These are phyloP conservation scores for Penicillium verhagenii DNA, from an alignment of 495 filamentous ascomycete species.

Conservation along the genomic window DNA sequence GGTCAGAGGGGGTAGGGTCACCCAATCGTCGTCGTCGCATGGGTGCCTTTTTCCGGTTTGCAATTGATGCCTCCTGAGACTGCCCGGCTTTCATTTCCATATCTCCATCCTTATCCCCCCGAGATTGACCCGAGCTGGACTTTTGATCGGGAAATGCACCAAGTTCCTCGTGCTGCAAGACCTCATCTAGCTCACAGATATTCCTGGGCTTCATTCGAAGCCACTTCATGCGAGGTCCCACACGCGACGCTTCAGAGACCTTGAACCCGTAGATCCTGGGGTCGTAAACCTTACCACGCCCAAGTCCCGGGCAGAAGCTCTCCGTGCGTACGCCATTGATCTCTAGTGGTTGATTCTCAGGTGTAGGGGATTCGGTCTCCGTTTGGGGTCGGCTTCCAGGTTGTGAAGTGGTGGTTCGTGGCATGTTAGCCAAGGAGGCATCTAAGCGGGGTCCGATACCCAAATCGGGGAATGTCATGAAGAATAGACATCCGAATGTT, in stretches of 20 bases:
- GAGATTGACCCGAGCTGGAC: slow-evolving; percentile 27
- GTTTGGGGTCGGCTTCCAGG: slow-evolving; percentile 17
- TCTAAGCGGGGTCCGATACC: slow-evolving; percentile 58
- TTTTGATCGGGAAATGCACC: not conserved
- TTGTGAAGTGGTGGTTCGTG: slow-evolving; percentile 32
- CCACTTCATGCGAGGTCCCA: slow-evolving; percentile 96
- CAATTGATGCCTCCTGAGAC: slow-evolving; percentile 39
- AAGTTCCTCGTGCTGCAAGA: slow-evolving; percentile 11
- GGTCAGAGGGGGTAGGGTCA: slow-evolving; percentile 24
- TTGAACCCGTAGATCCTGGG: slow-evolving; percentile 95
- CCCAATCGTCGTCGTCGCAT: slow-evolving; percentile 45
- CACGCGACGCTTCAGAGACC: slow-evolving; percentile 81
- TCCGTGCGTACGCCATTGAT: slow-evolving; percentile 82
- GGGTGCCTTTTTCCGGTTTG: slow-evolving; percentile 51
- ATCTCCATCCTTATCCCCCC: slow-evolving; percentile 55
- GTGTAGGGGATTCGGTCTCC: slow-evolving; percentile 28
- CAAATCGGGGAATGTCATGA: slow-evolving; percentile 96
- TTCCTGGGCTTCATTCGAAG: slow-evolving; percentile 79
- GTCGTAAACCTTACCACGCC: slow-evolving; percentile 81
- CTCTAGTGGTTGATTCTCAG: slow-evolving; percentile 49
- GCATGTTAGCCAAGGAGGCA: slow-evolving; percentile 28
- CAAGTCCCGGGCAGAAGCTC: slow-evolving; percentile 87
- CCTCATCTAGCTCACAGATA: slow-evolving; percentile 80
- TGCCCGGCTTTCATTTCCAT: slow-evolving; percentile 33
- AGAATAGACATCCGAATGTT: slow-evolving; percentile 91